A percentile compares a stretch with the other conserved stretches of the same genome.
phyloP scores from a whole-genome alignment of 2,329 filamentous ascomycete genomes.

The Fusarium redolens region DNA sequence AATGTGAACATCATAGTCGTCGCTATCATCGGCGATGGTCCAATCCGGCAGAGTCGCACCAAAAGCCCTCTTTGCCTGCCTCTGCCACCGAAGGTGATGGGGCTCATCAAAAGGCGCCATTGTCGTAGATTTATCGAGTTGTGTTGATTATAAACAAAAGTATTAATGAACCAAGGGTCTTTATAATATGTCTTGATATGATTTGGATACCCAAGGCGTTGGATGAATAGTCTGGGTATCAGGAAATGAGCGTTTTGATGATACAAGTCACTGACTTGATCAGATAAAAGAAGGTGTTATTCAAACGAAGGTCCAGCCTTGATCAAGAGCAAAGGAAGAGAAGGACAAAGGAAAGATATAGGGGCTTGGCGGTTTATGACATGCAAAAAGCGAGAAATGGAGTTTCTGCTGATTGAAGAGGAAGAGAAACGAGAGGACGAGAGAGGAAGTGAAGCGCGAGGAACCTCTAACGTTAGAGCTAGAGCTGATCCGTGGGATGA shows the following conservation, averaged over 20 bases:
- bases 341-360: constrained; percentile 28
- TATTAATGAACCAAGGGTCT: constrained; percentile 15
- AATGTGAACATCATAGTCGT: constrained; percentile 35
- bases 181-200: constrained; percentile 6
- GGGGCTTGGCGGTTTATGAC: constrained; percentile 34
- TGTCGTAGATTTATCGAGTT: constrained; percentile 1
- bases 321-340: constrained; percentile 32
- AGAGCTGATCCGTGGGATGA: constrained; percentile 23
- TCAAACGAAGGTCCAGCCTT: constrained; percentile 44
- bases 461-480: constrained; percentile 1
- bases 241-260: constrained; percentile 27
- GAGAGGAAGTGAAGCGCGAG: constrained; percentile 19
- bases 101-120: constrained; percentile 31
- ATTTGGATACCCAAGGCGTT: constrained; percentile 17
- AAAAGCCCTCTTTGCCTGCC: constrained; percentile 29
- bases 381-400: constrained; percentile 3
- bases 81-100: constrained; percentile 33
- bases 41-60: constrained; percentile 38
- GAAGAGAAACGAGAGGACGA: constrained; percentile 30
- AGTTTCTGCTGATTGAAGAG: constrained; percentile 21
- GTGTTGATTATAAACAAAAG: constrained; percentile 2
- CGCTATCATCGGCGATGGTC: constrained; percentile 45
- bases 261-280: constrained; percentile 41
- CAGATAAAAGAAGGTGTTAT: constrained; percentile 28
- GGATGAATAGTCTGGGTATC: constrained; percentile 6